A percentile compares a stretch with the other conserved stretches of the same genome.
Evolutionary conservation across 169 alveolate species (phyloP).

Genomic region (Plasmodium inui): DNA sequence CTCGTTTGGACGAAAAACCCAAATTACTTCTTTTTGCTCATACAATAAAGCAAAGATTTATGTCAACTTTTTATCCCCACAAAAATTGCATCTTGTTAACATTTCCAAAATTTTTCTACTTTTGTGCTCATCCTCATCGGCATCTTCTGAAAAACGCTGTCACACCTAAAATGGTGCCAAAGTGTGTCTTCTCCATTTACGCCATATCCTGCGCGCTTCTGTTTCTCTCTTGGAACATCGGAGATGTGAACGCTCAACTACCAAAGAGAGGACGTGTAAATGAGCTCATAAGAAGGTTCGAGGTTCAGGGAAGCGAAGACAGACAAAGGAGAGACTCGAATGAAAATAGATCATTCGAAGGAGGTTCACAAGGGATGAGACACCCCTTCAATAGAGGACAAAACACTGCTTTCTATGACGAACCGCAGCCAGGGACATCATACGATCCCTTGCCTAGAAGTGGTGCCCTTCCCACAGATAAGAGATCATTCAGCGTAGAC

Average conservation of each 20-base stretch:
- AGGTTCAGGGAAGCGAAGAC: neutral
- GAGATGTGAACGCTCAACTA: constrained; percentile 18
- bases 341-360: neutral
- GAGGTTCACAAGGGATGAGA: neutral
- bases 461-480: neutral
- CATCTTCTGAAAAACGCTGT: neutral
- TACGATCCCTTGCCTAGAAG: neutral
- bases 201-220: neutral
- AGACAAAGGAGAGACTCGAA: neutral
- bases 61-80: neutral
- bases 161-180: neutral
- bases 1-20: neutral
- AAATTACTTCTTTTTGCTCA: neutral
- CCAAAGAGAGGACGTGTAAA: constrained; percentile 1
- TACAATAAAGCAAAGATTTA: neutral
- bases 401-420: neutral
- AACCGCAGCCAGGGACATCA: neutral
- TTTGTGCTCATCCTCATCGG: neutral
- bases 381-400: constrained; percentile 5
- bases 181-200: neutral
- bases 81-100: neutral
- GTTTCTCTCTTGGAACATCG: constrained; percentile 10
- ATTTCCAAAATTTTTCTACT: neutral
- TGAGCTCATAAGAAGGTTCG: constrained; percentile 22
- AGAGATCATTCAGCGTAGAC: neutral